Conservation (phyloP, 2,329 filamentous ascomycete genomes). For the Albophoma yamanashiensis region DNA sequence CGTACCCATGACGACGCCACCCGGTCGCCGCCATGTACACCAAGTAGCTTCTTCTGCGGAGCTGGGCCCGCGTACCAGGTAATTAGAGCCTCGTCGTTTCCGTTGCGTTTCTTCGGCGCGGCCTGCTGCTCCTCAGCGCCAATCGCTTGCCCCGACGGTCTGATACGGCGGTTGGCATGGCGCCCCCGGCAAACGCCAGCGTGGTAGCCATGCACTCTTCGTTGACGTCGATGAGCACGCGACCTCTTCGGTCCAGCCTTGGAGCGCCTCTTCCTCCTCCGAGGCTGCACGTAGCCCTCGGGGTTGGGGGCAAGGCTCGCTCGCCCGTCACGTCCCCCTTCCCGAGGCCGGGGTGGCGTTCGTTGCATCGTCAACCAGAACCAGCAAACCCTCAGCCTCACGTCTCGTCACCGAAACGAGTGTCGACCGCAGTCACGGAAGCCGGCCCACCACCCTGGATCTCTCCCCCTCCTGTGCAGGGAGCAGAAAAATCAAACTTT, state of each 20-base stretch:
- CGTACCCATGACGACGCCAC: not conserved
- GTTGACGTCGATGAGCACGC: not conserved
- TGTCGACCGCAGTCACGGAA: not conserved
- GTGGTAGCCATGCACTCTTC: not conserved
- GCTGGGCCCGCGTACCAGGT: not conserved
- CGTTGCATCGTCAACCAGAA: not conserved
- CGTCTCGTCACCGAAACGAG: not conserved
- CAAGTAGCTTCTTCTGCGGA: not conserved
- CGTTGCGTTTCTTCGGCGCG: not conserved
- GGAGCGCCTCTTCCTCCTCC: not conserved
- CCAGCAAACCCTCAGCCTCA: not conserved
- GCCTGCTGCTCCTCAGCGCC: not conserved
- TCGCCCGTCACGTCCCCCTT: not conserved
- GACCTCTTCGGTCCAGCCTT: not conserved
- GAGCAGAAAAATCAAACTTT: not conserved
- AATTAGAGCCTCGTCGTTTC: not conserved
- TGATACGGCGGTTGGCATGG: no score
- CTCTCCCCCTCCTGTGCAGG: not conserved
- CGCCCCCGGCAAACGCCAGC: not conserved
- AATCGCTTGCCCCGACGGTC: not conserved
- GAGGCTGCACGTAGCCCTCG: not conserved
- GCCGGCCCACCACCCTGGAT: not conserved
- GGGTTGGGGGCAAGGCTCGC: not conserved
- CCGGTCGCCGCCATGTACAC: not conserved
- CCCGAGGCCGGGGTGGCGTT: not conserved